phyloP scores from a whole-genome alignment of 208 protist genomes.

The Acanthamoeba sp. region DNA sequence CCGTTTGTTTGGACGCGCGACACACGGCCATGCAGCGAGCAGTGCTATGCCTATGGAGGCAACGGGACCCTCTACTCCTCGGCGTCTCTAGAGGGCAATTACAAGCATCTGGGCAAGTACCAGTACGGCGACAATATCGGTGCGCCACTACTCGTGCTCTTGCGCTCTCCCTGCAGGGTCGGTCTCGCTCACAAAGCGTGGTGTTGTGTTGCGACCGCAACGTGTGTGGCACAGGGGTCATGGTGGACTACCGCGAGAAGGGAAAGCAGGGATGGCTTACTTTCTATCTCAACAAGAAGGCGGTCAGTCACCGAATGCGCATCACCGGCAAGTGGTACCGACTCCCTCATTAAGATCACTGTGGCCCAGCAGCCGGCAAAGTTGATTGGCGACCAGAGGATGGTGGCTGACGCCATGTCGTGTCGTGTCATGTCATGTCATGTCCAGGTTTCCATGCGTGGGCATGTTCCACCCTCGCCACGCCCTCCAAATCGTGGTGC shows the following conservation, averaged over 20 bases:
- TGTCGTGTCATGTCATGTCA: background rate
- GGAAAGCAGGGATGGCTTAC: background rate
- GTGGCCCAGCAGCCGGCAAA: too few species aligned
- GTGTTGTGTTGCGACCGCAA: too few species aligned
- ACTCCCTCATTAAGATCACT: background rate
- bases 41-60: constrained; percentile 7
- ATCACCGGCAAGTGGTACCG: background rate
- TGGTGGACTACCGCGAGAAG: constrained; percentile 10
- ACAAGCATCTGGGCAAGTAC: background rate
- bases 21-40: background rate
- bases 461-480: constrained; percentile 1
- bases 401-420: background rate
- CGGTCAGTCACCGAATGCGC: background rate
- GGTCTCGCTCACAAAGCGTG: too few species aligned
- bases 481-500: background rate
- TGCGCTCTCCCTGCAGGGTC: background rate
- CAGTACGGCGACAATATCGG: background rate
- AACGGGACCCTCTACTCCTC: constrained; percentile 17
- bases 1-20: too few species aligned
- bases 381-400: background rate
- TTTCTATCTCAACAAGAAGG: background rate
- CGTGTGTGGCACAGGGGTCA: background rate
- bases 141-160: background rate
- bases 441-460: background rate
- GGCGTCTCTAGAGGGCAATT: background rate